phyloP scores from a whole-genome alignment of 2,329 filamentous ascomycete species.

The Fusarium sp. region DNA sequence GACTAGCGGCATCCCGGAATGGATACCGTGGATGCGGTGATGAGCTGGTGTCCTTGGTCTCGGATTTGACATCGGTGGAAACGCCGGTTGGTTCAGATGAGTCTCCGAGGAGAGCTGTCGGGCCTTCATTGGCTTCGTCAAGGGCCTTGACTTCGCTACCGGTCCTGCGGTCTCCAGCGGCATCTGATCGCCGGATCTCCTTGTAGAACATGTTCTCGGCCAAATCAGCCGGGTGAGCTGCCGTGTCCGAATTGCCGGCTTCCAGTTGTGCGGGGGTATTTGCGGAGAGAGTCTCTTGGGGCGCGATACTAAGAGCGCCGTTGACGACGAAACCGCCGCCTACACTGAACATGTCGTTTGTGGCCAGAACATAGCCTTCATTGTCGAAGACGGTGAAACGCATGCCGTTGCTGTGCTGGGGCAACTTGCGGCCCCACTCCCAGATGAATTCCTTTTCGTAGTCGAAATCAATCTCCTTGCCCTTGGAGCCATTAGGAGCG shows the following conservation, averaged over 20 bases:
- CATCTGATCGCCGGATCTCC: constrained; percentile 59
- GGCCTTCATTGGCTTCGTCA: constrained; percentile 35
- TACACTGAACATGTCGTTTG: constrained; percentile 63
- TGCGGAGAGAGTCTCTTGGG: constrained; percentile 36
- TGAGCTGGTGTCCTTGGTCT: constrained; percentile 25
- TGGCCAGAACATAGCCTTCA: constrained; percentile 58
- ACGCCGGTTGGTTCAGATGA: constrained; percentile 3
- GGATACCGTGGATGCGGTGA: constrained; percentile 56
- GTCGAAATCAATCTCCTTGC: constrained; percentile 60
- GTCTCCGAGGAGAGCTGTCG: constrained; percentile 17
- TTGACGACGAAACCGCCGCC: constrained; percentile 65
- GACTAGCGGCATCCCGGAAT: constrained; percentile 59
- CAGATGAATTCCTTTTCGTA: constrained; percentile 61
- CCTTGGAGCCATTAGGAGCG: constrained; percentile 47
- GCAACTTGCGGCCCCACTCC: constrained; percentile 64
- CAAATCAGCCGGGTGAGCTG: constrained; percentile 58
- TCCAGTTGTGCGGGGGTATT: constrained; percentile 24
- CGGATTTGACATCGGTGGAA: constrained; percentile 29
- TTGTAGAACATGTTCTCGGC: constrained; percentile 65
- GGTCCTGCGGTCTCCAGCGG: constrained; percentile 57
- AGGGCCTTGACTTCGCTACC: constrained; percentile 56
- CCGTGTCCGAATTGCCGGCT: constrained; percentile 10
- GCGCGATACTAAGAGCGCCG: constrained; percentile 58
- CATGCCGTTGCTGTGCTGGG: constrained; percentile 64
- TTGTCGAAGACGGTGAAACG: constrained; percentile 62